phyloP scores from a whole-genome alignment of 2,329 filamentous ascomycete species.

The Grosmannia clavigera region DNA sequence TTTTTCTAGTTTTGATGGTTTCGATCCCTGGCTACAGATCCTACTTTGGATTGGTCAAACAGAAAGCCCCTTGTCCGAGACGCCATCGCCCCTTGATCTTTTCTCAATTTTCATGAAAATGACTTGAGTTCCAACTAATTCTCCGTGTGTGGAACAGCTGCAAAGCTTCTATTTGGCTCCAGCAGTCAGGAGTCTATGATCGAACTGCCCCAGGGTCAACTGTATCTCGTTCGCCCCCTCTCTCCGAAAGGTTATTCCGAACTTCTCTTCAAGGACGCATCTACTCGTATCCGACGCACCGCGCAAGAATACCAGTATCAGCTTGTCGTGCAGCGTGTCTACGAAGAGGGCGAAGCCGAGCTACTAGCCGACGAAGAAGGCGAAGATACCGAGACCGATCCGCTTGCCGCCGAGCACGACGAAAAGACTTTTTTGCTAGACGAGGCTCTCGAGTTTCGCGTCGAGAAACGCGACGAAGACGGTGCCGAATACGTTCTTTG shows the following conservation, averaged over 20 bases:
- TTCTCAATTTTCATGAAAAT: background rate
- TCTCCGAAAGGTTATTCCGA: constrained; percentile 97
- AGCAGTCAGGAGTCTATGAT: constrained; percentile 84
- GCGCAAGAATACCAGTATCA: constrained; percentile 96
- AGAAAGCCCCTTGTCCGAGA: background rate
- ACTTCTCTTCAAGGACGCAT: constrained; percentile 96
- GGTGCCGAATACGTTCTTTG: constrained; percentile 77
- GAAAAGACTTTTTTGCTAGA: constrained; percentile 97
- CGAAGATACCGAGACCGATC: constrained; percentile 65
- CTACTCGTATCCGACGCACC: constrained; percentile 81
- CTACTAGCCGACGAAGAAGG: constrained; percentile 79
- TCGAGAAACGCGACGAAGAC: constrained; percentile 54
- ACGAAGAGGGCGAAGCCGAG: constrained; percentile 95
- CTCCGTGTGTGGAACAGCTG: constrained; percentile 41
- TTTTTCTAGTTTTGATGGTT: background rate
- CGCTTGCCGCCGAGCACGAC: constrained; percentile 72
- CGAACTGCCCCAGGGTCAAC: constrained; percentile 88
- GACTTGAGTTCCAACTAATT: background rate
- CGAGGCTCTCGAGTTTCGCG: constrained; percentile 76
- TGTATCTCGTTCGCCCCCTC: constrained; percentile 89
- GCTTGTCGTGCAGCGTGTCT: constrained; percentile 88
- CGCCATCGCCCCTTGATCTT: too few species aligned
- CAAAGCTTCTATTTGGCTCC: constrained; percentile 84
- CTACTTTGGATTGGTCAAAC: background rate
- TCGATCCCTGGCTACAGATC: background rate